These are phyloP conservation scores for Rhizopogon salebrosus DNA, from an alignment of 768 basidiomycete species.

Conservation along the genomic window DNA sequence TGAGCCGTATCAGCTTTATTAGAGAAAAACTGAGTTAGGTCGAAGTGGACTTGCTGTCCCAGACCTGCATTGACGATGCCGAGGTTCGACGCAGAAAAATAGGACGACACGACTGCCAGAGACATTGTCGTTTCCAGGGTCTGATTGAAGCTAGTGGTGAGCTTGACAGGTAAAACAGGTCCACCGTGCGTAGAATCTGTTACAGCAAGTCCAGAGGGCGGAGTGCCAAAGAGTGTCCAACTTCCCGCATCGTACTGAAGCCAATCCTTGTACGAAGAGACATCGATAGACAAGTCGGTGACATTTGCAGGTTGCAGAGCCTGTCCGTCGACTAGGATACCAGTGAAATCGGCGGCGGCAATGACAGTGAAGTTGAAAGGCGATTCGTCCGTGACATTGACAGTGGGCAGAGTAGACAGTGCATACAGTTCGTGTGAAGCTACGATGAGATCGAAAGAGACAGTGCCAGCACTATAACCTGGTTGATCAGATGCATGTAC, in stretches of 20 bases:
- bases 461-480: constrained; percentile 58
- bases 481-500: constrained; percentile 69
- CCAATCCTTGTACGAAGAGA: constrained; percentile 50
- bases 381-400: constrained; percentile 64
- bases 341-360: constrained; percentile 55
- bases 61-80: constrained; percentile 52
- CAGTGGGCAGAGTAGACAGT: constrained; percentile 44
- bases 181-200: constrained; percentile 26
- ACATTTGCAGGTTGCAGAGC: constrained; percentile 58
- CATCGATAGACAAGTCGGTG: constrained; percentile 51
- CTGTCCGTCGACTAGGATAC: constrained; percentile 58
- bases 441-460: constrained; percentile 63
- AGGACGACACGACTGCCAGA: constrained; percentile 65
- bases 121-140: constrained; percentile 57
- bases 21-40: constrained; percentile 52
- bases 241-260: constrained; percentile 52
- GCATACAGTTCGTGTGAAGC: constrained; percentile 64
- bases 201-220: constrained; percentile 37
- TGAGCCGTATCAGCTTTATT: constrained; percentile 32
- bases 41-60: constrained; percentile 46
- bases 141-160: constrained; percentile 66
- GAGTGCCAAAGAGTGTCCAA: constrained; percentile 58
- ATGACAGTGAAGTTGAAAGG: constrained; percentile 47
- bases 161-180: constrained; percentile 48
- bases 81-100: constrained; percentile 56